Evolutionary conservation across 2,329 filamentous ascomycete genomes (phyloP), one percentile per base, ranked within the genome.

Genomic region (Aspergillus sp.): DNA sequence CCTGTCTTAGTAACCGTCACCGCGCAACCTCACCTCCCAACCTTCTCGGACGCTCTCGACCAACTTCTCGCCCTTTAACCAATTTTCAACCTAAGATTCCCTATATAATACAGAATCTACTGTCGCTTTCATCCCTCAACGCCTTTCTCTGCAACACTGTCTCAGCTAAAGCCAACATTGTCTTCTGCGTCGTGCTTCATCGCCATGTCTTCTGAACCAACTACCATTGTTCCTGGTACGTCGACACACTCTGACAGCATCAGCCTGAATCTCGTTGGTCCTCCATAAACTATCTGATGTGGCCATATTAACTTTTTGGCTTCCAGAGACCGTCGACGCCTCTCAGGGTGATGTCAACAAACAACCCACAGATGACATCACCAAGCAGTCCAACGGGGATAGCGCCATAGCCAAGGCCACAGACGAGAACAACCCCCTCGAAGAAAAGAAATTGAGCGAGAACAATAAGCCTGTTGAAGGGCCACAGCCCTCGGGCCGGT

Each of bases 1-100:
- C 51, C 54, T 42, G 45, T 56, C 58, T 64, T 64, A 66, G 62
- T 66, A 57, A 67, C 68, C 66, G 63, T 69, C 64, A 67, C 65
- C 55, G 58, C 61, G 62, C 65, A 64, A 68, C 63, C 61, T 69
- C 63, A 65, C 52, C 51, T 63, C 57, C 54, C 53, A 45, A 45
- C 49, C 51, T 52, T 52, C 48, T 51, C 45, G 35, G 55, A 47
- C 58, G 48, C 58, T 54, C 52, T 55, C 22, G 40, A 42, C 9
- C 40, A 42, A 14, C 11, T 2, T 2, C 40, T 42, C 40, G 3
- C 17, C 13, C 35, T n/a, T n/a, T 4, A 20, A 9, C 40, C 11
- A 19, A 8, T 24, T 13, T 10, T 17, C 16, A 42, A 2, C 40
- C 19, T 10, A 13, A 20, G 17, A 13, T 7, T 17, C 19, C 19